Evolutionary conservation across 208 protist genomes (phyloP), one percentile per base, ranked within the genome.

Genomic region (Wallacemonas collosoma): DNA sequence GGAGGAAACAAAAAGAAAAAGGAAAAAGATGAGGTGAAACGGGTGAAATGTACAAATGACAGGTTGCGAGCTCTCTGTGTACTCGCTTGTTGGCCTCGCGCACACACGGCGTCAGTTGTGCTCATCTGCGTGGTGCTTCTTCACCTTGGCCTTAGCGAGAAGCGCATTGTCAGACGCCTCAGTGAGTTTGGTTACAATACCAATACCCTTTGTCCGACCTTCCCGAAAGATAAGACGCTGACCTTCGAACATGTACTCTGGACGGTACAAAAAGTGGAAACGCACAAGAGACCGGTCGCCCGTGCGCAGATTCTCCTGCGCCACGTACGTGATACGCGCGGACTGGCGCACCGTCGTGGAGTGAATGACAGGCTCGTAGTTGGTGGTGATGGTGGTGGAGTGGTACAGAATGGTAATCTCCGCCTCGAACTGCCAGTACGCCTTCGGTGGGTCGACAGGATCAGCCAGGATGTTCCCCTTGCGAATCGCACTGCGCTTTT

Each of bases 321-420:
- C 94, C 3, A 98, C 86, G 55, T 88, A 89, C 36, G 86, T 93
- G 54, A 97, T 95, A 40, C 86, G 85, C 1, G 91, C 93, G 2
- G 91, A 92, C 78, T 97, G 93, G 50, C 93, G 86, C 54, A 98
- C 87, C 2, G 95, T 97, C 1, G 80, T 83, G 35, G 84, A 98
- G 84, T 99, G 98, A 39, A 99, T 96, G 38, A 99, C 95, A 6
- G 97, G 95, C 77, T 99, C 97, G 83, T 99, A 99, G 77, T 98
- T 94, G 2, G 77, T 68, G n/a, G 87, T 72, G 72, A 99, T 99
- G 5, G 98, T 99, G 1, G 98, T 99, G 17, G 96, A 94, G 82
- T 99, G 98, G 79, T 99, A 98, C 15, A 99, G 84, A 15, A 99
- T 94, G 12, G 98, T 83, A 4, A 99, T 77, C 60, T 99, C 98